These are phyloP conservation scores for Tolypocladium amazonense DNA, from an alignment of 2,329 filamentous ascomycete genomes.

Conservation along the genomic window DNA sequence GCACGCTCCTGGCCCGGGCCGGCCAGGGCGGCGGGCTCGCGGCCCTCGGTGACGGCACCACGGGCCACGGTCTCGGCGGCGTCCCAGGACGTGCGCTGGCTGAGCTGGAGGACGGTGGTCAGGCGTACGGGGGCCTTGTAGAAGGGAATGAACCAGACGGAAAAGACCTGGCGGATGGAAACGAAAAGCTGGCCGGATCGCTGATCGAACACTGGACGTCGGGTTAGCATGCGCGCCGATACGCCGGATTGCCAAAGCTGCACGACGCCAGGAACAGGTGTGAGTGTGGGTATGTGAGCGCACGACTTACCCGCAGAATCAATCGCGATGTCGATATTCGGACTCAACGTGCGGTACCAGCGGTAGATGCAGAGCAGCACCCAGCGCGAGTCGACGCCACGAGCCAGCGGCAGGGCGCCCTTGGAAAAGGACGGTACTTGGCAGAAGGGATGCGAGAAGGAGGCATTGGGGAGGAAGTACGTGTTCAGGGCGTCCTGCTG, in stretches of 20 bases:
- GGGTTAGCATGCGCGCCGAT: neutral
- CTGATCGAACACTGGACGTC: conserved; percentile 52
- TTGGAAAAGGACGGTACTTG: conserved; percentile 47
- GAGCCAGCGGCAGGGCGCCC: conserved; percentile 27
- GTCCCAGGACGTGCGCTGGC: conserved; percentile 26
- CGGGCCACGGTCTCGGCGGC: neutral
- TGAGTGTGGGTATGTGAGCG: neutral
- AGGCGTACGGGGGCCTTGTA: conserved; percentile 58
- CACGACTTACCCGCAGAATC: conserved; percentile 37
- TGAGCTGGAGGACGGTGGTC: conserved; percentile 56
- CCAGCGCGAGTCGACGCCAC: conserved; percentile 49
- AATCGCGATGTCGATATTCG: conserved; percentile 57
- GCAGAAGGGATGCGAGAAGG: conserved; percentile 72
- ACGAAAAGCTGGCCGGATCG: conserved; percentile 59
- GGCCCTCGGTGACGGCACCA: conserved; percentile 2
- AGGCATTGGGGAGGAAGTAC: conserved; percentile 65
- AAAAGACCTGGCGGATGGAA: conserved; percentile 63
- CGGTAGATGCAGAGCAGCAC: conserved; percentile 61
- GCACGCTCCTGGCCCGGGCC: conserved; percentile 10
- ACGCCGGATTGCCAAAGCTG: neutral
- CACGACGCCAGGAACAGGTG: neutral
- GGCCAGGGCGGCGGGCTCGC: conserved; percentile 6
- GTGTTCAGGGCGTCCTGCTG: conserved; percentile 55
- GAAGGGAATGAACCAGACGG: conserved; percentile 67
- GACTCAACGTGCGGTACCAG: conserved; percentile 79